Conservation (phyloP, 805 yeast genomes). For the Saccharomycopsis lassenensis region DNA sequence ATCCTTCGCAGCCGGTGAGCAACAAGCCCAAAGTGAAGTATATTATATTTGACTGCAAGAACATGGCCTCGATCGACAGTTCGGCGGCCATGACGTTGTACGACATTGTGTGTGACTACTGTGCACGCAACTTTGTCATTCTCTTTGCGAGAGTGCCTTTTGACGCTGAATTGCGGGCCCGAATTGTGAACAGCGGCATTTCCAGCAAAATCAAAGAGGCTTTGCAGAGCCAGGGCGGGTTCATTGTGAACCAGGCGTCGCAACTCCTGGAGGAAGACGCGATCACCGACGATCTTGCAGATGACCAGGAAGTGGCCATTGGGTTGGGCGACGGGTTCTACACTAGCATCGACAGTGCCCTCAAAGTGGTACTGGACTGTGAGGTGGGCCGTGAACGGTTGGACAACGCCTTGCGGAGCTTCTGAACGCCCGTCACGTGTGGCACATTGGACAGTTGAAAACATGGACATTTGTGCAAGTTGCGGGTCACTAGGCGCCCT, state of each 20-base stretch:
- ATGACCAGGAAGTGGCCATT: not conserved
- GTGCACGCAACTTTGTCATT: conserved; percentile 22
- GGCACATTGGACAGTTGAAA: too few relatives aligned
- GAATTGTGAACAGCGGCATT: conserved; percentile 25
- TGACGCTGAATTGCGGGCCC: conserved; percentile 21
- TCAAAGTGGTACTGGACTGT: conserved; percentile 13
- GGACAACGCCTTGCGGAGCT: too few relatives aligned
- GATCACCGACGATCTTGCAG: too few relatives aligned
- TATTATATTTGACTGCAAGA: conserved; percentile 67
- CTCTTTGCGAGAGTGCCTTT: conserved; percentile 27
- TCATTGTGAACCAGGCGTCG: conserved; percentile 1
- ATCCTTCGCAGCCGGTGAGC: conserved; percentile 41
- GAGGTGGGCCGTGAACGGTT: too few relatives aligned
- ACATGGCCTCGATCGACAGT: conserved; percentile 73
- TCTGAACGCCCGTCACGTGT: too few relatives aligned
- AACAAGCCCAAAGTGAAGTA: conserved; percentile 47
- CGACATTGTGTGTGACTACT: conserved; percentile 48
- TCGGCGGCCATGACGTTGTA: conserved; percentile 63
- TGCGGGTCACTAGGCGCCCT: too few relatives aligned
- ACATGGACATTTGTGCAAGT: too few relatives aligned
- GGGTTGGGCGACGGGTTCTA: conserved; percentile 18
- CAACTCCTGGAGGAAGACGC: too few relatives aligned
- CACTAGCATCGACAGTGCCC: conserved; percentile 18
- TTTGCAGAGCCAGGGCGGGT: conserved; percentile 8
- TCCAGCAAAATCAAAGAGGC: conserved; percentile 13